These are phyloP conservation scores for Priceomyces carsonii DNA, from an alignment of 805 yeast genomes.

Conservation along the genomic window DNA sequence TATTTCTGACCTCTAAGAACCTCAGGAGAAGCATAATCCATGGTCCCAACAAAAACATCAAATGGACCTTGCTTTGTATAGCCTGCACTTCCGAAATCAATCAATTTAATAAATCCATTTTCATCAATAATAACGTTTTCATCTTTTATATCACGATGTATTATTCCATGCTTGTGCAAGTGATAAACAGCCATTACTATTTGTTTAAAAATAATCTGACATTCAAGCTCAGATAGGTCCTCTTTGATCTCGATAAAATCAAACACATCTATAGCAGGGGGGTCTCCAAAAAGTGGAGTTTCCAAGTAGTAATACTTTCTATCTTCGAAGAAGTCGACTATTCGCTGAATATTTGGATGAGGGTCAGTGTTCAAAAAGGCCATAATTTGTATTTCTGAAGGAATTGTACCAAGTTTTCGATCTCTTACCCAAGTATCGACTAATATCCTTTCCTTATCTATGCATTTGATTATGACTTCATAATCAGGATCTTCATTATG, in stretches of 20 bases:
- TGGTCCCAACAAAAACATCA: constrained; percentile 95
- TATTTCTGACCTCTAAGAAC: constrained; percentile 86
- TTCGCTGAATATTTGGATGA: constrained; percentile 83
- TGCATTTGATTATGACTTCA: constrained; percentile 80
- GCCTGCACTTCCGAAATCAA: constrained; percentile 96
- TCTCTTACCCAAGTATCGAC: constrained; percentile 99
- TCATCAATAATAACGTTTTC: constrained; percentile 89
- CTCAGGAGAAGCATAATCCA: constrained; percentile 98
- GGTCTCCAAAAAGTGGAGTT: constrained; percentile 85
- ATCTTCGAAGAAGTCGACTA: constrained; percentile 93
- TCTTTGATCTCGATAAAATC: constrained; percentile 87
- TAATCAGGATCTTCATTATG: constrained; percentile 63
- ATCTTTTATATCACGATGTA: constrained; percentile 93
- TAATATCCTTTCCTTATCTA: constrained; percentile 86
- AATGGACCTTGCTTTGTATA: constrained; percentile 89
- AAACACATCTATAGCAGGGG: constrained; percentile 90
- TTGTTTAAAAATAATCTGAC: constrained; percentile 76
- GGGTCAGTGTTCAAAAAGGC: constrained; percentile 73
- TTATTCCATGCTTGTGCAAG: constrained; percentile 81
- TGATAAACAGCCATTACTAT: constrained; percentile 77
- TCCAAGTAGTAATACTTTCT: constrained; percentile 86
- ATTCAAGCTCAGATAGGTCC: constrained; percentile 77
- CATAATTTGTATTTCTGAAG: constrained; percentile 94
- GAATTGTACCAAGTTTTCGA: constrained; percentile 86
- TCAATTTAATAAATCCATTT: constrained; percentile 76